Conservation (phyloP, 495 filamentous ascomycete species). For the Penicillium lividum region DNA sequence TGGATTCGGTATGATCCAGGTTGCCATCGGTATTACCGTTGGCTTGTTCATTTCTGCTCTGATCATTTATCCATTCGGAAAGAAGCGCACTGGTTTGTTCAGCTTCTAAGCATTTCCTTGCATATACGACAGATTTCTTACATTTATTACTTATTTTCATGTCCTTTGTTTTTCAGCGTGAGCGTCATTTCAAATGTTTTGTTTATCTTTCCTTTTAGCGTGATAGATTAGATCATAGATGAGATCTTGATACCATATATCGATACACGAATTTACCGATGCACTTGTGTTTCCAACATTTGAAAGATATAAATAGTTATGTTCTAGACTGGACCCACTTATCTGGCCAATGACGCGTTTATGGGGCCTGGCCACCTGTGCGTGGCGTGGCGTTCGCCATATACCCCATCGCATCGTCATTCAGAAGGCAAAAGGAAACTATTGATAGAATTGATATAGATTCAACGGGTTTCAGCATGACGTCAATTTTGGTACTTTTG, state of each 20-base stretch:
- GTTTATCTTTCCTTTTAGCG: neutral
- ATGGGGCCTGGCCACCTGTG: neutral
- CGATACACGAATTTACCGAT: too few species aligned
- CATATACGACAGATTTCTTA: slow-evolving; percentile 7
- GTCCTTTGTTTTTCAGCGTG: too few species aligned
- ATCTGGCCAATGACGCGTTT: slow-evolving; percentile 1
- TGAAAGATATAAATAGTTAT: neutral
- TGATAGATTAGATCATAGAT: neutral
- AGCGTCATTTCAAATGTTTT: too few species aligned
- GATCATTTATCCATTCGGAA: slow-evolving; percentile 86
- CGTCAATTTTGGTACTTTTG: too few species aligned
- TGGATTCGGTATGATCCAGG: slow-evolving; percentile 82
- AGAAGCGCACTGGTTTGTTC: slow-evolving; percentile 83
- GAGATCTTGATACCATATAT: neutral
- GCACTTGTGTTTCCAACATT: too few species aligned
- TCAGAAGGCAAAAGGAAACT: neutral
- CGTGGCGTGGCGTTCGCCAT: neutral
- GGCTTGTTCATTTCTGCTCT: slow-evolving; percentile 83
- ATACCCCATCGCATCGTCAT: neutral
- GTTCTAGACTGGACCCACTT: neutral
- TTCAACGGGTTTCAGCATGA: too few species aligned
- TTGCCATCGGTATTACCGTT: slow-evolving; percentile 90
- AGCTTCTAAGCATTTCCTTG: slow-evolving; percentile 60
- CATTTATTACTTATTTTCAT: neutral
- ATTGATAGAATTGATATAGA: too few species aligned